Base-by-base conservation (phyloP, 2,329 filamentous ascomycete species). In the Aspergillus udagawae region DNA sequence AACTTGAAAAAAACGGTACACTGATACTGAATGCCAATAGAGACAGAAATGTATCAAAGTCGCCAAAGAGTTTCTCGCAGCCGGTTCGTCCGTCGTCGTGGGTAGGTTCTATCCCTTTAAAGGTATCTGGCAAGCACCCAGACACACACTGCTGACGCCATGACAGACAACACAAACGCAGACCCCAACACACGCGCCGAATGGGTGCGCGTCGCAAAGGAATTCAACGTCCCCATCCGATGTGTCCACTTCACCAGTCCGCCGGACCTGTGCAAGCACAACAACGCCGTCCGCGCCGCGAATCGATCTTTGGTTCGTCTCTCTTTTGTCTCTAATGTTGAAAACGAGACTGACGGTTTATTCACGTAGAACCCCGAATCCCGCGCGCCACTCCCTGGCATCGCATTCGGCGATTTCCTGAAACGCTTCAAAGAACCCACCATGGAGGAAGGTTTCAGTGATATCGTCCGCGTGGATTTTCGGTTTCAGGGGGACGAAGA, bases 101-200 rank as follows among this genome's bases (percentile, higher is more conserved):
- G 91, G 91, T 94, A 81, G 64, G 86, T 79, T 51, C 28, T 44
- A 52, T 49, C 56, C 62, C 60, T 63, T 29, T 14, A 6, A 2
- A 35, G 4, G 20, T 17, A 25, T 51, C 12, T 20, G 25, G 29
- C 23, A 53, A 8, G 47, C 17, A 49, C 32, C 32, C 32, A 35
- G 32, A 35, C 2, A 4, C 32, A 38, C 12, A 14, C 2, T 49
- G 25, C 27, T n/a, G 56, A 57, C 53, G 5, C 56, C 53, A 45
- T 49, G 32, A 55, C 55, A 94, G 94, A 99, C 74, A 97, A 96
- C 73, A 97, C 94, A n/a, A 99, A 99, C 71, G 85, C 92, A 29
- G 89, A 96, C 75, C 72, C 80, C 10, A 88, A 90, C 53, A 91
- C 88, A 25, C 83, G 94, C 62, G 82, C 83, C n/a, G 77, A 89